A percentile compares a stretch with the other conserved stretches of the same genome.
Evolutionary conservation across 1,284 basidiomycete genomes (phyloP).

Genomic region (Apiotrichum akiyoshidainum): DNA sequence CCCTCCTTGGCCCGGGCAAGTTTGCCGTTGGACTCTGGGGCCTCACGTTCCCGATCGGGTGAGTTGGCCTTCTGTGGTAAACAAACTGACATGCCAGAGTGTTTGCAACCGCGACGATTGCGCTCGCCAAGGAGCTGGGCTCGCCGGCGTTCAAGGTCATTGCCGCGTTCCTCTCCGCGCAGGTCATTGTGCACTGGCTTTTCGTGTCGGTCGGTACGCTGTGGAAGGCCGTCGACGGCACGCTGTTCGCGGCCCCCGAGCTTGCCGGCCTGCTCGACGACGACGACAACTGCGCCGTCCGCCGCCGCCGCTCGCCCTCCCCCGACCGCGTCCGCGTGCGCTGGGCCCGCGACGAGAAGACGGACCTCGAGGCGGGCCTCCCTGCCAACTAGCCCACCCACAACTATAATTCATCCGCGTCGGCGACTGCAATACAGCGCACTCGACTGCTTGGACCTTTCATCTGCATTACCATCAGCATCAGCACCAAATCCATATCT

Average conservation of each 20-base stretch:
- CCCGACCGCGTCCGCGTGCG: slow-evolving; percentile 18
- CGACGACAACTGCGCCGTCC: slow-evolving; percentile 25
- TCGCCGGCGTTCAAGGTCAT: slow-evolving; percentile 57
- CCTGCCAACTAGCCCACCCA: no score
- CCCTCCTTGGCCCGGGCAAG: slow-evolving; percentile 21
- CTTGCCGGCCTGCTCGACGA: slow-evolving; percentile 52
- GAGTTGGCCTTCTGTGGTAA: neutral
- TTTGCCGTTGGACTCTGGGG: slow-evolving; percentile 47
- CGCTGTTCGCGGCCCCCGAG: slow-evolving; percentile 56
- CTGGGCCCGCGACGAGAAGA: slow-evolving; percentile 42
- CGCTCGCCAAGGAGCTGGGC: slow-evolving; percentile 57
- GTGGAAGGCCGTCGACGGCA: slow-evolving; percentile 48
- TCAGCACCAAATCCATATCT: no score
- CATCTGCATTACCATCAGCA: no score
- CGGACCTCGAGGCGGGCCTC: slow-evolving; percentile 21
- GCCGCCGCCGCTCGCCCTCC: neutral
- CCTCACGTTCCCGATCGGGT: slow-evolving; percentile 52
- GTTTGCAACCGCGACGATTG: slow-evolving; percentile 63
- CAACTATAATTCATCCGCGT: no score
- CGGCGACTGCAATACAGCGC: no score
- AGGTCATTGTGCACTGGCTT: slow-evolving; percentile 60
- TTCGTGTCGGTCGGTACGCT: slow-evolving; percentile 56
- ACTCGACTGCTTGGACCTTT: no score
- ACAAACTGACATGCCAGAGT: slow-evolving; percentile 40
- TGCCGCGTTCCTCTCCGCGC: slow-evolving; percentile 58